These are phyloP conservation scores for Tuber aestivum DNA, from an alignment of 495 filamentous ascomycete genomes.

Conservation along the genomic window DNA sequence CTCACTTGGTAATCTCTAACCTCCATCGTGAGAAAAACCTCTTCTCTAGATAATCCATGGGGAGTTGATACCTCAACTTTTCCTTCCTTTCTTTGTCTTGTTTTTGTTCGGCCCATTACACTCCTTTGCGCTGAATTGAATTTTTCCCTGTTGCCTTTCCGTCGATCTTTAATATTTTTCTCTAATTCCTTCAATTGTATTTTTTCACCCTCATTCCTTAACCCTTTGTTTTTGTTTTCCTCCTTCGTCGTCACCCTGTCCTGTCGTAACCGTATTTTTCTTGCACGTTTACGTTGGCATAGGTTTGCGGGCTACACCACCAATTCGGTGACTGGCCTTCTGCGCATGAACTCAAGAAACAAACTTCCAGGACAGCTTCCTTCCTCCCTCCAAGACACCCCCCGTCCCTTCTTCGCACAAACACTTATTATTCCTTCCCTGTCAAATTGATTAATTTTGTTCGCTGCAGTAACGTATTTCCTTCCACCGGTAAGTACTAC, in stretches of 20 bases:
- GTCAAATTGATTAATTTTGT: slow-evolving; percentile 1
- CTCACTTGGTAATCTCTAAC: slow-evolving; percentile 5
- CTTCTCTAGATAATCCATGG: background rate
- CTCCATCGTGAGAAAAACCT: background rate
- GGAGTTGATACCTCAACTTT: background rate
- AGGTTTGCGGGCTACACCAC: background rate
- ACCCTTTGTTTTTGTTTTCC: slow-evolving; percentile 10
- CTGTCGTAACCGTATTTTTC: background rate
- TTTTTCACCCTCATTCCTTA: slow-evolving; percentile 2
- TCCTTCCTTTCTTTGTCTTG: slow-evolving; percentile 18
- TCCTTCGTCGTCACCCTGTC: slow-evolving; percentile 3
- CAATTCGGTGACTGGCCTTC: background rate
- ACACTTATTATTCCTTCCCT: background rate
- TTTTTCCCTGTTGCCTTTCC: slow-evolving; percentile 8
- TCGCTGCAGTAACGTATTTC: background rate
- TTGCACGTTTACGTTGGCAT: background rate
- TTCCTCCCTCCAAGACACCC: background rate
- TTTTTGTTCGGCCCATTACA: background rate
- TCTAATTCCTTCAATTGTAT: slow-evolving; percentile 4
- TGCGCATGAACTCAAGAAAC: background rate
- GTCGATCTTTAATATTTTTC: slow-evolving; percentile 20
- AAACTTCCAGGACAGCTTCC: background rate
- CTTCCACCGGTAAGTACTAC: background rate
- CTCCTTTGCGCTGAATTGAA: slow-evolving; percentile 18
- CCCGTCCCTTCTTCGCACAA: background rate